These are phyloP conservation scores for Chaetoceros tenuissimus DNA, from an alignment of 108 stramenopile genomes.

Conservation along the genomic window DNA sequence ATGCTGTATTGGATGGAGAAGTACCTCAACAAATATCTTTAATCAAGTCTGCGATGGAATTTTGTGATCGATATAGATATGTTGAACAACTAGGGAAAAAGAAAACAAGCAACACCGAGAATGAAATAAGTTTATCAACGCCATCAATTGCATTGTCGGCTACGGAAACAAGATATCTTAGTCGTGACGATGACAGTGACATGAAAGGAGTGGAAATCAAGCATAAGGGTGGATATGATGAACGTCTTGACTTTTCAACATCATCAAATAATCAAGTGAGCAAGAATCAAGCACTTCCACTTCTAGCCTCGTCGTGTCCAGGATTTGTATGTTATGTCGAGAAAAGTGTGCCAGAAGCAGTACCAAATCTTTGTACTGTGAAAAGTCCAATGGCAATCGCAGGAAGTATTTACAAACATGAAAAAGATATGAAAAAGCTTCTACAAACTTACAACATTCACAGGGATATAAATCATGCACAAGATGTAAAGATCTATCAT, in stretches of 20 bases:
- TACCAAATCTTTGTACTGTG: conserved; percentile 76
- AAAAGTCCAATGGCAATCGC: conserved; percentile 75
- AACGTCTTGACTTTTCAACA: background rate
- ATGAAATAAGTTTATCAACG: background rate
- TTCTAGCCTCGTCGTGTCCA: conserved; percentile 92
- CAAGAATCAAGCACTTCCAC: conserved; percentile 27
- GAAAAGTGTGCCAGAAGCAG: conserved; percentile 72
- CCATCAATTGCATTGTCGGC: conserved; percentile 38
- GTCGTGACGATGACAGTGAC: conserved; percentile 20
- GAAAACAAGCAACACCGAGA: background rate
- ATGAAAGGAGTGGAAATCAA: conserved; percentile 9
- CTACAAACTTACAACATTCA: background rate
- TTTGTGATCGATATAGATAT: conserved; percentile 48
- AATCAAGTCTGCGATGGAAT: conserved; percentile 67
- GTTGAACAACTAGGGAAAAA: conserved; percentile 8
- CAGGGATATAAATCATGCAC: background rate
- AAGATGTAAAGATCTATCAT: conserved; percentile 14
- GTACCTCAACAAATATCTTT: conserved; percentile 64
- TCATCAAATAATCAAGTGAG: background rate
- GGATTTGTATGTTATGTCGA: conserved; percentile 98
- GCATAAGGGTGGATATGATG: conserved; percentile 5
- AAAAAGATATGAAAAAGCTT: conserved; percentile 2
- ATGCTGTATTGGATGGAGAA: conserved; percentile 63
- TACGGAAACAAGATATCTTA: conserved; percentile 27
- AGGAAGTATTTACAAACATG: conserved; percentile 31